Evolutionary conservation across 1,284 basidiomycete genomes (phyloP).

Genomic region (Marasmius oreades): DNA sequence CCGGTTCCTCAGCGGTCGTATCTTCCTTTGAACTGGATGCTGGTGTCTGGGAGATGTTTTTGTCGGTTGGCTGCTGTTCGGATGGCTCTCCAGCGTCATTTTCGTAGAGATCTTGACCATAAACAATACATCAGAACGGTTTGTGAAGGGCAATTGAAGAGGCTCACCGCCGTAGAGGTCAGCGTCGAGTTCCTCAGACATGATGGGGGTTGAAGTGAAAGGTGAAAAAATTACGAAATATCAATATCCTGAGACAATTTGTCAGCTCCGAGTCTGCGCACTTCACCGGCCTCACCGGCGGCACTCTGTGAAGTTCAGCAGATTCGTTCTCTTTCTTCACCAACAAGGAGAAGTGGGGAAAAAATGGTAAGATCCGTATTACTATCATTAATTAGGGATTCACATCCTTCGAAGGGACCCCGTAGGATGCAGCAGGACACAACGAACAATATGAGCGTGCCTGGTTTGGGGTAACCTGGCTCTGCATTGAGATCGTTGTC

Average conservation of each 20-base stretch:
- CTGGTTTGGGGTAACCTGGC: too few species aligned
- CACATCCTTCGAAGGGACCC: too few species aligned
- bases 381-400: too few species aligned
- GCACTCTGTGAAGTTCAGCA: too few species aligned
- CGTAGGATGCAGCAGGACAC: too few species aligned
- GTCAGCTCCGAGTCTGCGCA: too few species aligned
- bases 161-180: conserved; percentile 1
- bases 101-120: conserved; percentile 67
- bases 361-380: too few species aligned
- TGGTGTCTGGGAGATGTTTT: conserved; percentile 22
- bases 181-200: conserved; percentile 5
- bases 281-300: too few species aligned
- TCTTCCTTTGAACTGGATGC: conserved; percentile 22
- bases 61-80: conserved; percentile 17
- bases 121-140: background rate
- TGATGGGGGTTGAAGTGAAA: background rate
- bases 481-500: too few species aligned
- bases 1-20: background rate
- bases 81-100: conserved; percentile 33
- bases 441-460: too few species aligned
- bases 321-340: too few species aligned
- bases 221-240: background rate
- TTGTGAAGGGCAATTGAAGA: background rate
- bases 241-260: background rate
- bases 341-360: too few species aligned